Base-by-base conservation (phyloP, 805 yeast species). In the Yamadazyma takamatsuzukensis region DNA sequence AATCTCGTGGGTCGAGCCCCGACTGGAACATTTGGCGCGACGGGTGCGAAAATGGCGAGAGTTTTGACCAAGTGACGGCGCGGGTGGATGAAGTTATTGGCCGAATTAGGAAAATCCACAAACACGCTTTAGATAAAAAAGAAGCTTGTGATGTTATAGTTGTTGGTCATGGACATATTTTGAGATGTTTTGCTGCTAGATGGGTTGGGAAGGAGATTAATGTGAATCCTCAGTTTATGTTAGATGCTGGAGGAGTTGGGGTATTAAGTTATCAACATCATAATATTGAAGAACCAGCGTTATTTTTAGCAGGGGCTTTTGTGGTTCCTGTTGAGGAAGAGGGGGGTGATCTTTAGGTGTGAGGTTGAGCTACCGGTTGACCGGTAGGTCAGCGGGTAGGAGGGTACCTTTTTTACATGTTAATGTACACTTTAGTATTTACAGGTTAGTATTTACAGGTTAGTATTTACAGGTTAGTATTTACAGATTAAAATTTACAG, bases 161-260 rank as follows among this genome's bases (percentile, higher is more conserved):
- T 6, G 82, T 89, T 39, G 97, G 90, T 8, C 97, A 90, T 53
- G 97, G 97, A 27, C 97, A 90, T 51, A 83, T 89, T 30, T 65
- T 90, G 47, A 79, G 97, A 51, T 83, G 90, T 53, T 78, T 90
- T 50, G 94, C 90, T 6, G 86, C 88, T 14, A 64, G 96, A 38
- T 90, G 97, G 97, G 78, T 84, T 23, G 74, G 72, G 2, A 58
- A 69, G 25, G 68, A 68, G n/a, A 64, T 83, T 37, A 54, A 62
- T 40, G 62, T 54, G 29, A 84, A 89, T 54, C 96, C 96, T 7
- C 76, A 80, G 45, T 80, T 88, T 56, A 66, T 90, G 56, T 66
- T 90, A 45, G 96, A 90, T 54, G 95, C 97, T 17, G 96, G 97
- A 43, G 97, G 96, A 26, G 85, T 87, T 25, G 96, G 96, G 40